Evolutionary conservation across 1,139 yeast genomes (phyloP), one percentile per base, ranked within the genome.

Genomic region (Chernovozyma aurita): DNA sequence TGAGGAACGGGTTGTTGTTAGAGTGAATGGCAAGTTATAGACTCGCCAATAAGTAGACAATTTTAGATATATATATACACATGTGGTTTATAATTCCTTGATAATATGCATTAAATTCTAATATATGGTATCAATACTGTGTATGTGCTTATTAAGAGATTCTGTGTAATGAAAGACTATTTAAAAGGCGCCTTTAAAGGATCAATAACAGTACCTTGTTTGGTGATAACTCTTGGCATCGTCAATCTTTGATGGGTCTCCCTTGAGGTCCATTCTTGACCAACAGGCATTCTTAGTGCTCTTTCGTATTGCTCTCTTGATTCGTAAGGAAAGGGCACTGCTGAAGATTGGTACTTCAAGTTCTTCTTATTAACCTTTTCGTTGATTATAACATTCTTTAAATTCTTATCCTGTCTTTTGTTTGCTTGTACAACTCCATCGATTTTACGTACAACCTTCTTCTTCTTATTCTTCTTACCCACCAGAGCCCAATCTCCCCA

Each of bases 221-320:
- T 88, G 40, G 86, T 81, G 45, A 86, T 71, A 31, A 92, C 80
- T 52, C 86, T 74, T 32, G 98, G 98, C 78, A 85, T 88, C 41
- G 94, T 86, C 49, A 86, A 65, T 55, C 78, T 78, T 65, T 88
- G 95, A 65, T 86, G 95, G 2, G 95, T 80, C 38, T 79, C 85
- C 52, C 88, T 78, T 11, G 95, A 77, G 4, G 94, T 80, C 97
- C 97, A 92, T 64, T 92, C 96, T 61, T 86, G 95, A 24, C 98
- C 98, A 43, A 92, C 69, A n/a, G 98, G 97, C 88, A 88, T 84
- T 55, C 95, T 76, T 51, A 92, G 69, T 3, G 95, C 81, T 55
- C 95, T 76, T 60, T 92, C 98, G 59, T 92, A 94, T 63, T 92
- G 97, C 56, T 88, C 98, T 53, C 83, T 74, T 42, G 83, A 83